These are phyloP conservation scores for Geotrichum ghanense DNA, from an alignment of 805 yeast species.

Conservation along the genomic window DNA sequence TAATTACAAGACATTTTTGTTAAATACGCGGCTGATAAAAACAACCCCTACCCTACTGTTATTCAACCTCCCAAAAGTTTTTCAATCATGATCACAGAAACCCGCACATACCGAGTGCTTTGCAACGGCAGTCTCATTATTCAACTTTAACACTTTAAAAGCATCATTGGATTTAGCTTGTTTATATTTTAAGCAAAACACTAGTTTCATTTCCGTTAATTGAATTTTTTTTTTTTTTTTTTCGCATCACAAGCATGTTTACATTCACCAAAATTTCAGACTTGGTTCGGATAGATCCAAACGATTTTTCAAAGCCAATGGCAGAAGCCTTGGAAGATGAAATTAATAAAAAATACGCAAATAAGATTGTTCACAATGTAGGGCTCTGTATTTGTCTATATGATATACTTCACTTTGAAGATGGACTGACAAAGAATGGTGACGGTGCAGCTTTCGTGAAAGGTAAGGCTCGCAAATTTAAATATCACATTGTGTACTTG, in stretches of 20 bases:
- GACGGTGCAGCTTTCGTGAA: slow-evolving; percentile 83
- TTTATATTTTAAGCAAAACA: not conserved
- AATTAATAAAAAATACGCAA: slow-evolving; percentile 73
- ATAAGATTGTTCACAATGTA: slow-evolving; percentile 69
- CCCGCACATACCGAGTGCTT: too few species aligned
- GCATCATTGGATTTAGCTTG: slow-evolving; percentile 6
- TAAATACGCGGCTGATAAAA: too few species aligned
- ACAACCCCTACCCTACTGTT: too few species aligned
- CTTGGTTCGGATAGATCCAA: slow-evolving; percentile 81
- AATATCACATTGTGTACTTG: not conserved
- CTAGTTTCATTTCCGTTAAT: too few species aligned
- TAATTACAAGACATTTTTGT: too few species aligned
- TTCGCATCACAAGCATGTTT: slow-evolving; percentile 70
- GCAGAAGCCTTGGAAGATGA: slow-evolving; percentile 67
- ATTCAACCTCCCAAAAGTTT: too few species aligned
- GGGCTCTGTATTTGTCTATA: slow-evolving; percentile 80
- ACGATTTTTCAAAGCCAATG: slow-evolving; percentile 61
- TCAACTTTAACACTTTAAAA: slow-evolving; percentile 4
- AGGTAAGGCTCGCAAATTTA: slow-evolving; percentile 7
- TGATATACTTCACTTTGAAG: slow-evolving; percentile 73
- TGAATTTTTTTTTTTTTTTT: too few species aligned
- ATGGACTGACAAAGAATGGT: slow-evolving; percentile 85
- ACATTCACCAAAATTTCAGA: slow-evolving; percentile 72
- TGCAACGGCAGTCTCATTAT: slow-evolving; percentile 9
- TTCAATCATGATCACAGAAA: too few species aligned